A percentile compares a stretch with the other conserved stretches of the same genome.
phyloP scores from a whole-genome alignment of 1,284 basidiomycete genomes.

The Irpex sp. region DNA sequence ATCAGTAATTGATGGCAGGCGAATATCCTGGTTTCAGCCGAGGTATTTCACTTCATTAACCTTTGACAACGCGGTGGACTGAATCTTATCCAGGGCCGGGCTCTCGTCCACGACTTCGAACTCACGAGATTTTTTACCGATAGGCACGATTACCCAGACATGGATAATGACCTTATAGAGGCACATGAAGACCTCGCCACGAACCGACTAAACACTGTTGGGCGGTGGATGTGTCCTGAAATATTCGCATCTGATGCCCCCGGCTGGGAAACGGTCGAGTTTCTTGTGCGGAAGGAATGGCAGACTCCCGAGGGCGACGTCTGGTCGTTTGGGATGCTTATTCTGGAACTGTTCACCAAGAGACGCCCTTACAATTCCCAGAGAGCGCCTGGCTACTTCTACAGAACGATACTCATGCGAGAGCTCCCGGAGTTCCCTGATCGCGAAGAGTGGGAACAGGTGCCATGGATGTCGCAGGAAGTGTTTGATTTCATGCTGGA shows the following conservation, averaged over 20 bases:
- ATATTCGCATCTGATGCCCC: too few species aligned
- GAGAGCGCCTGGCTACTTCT: slow-evolving; percentile 30
- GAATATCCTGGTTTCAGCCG: not conserved
- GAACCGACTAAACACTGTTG: too few species aligned
- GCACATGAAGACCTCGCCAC: not conserved
- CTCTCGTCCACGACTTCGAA: slow-evolving; percentile 58
- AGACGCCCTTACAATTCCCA: slow-evolving; percentile 44
- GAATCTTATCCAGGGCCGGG: slow-evolving; percentile 35
- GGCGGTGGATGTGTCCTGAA: too few species aligned
- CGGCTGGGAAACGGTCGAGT: too few species aligned
- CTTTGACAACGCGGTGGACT: not conserved
- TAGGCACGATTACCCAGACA: slow-evolving; percentile 7
- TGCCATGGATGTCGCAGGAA: slow-evolving; percentile 36
- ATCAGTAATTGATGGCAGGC: not conserved
- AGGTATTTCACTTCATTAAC: not conserved
- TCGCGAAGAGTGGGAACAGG: not conserved
- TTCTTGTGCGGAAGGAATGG: too few species aligned
- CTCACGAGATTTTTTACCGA: slow-evolving; percentile 57
- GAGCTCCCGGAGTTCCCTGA: not conserved
- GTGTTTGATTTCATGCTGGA: slow-evolving; percentile 10
- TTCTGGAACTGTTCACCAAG: slow-evolving; percentile 50
- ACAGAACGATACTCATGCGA: slow-evolving; percentile 32
- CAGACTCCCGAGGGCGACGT: slow-evolving; percentile 39
- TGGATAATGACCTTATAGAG: too few species aligned
- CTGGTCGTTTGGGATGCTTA: slow-evolving; percentile 56